These are phyloP conservation scores for Fusarium temperatum DNA, from an alignment of 2,329 filamentous ascomycete genomes.

Conservation along the genomic window DNA sequence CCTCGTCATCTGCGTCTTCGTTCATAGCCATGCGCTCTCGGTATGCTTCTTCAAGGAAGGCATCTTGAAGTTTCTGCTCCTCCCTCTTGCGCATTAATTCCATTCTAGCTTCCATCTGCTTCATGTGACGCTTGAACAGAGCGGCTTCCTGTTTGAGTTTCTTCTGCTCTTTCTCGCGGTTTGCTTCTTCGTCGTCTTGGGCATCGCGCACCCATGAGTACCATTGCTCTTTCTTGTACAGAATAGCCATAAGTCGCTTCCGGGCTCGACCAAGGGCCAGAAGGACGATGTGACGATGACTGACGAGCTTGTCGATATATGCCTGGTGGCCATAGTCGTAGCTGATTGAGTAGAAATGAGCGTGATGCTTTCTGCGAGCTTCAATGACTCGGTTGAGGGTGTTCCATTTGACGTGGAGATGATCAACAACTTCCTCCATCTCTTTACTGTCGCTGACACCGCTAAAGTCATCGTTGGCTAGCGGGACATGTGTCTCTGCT, in stretches of 20 bases:
- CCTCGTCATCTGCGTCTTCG: conserved; percentile 28
- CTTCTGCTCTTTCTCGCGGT: conserved; percentile 42
- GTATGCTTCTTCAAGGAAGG: conserved; percentile 42
- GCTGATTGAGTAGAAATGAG: conserved; percentile 38
- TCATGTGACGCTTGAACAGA: conserved; percentile 40
- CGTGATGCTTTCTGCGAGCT: conserved; percentile 38
- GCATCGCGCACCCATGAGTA: conserved; percentile 38
- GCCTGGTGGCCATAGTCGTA: conserved; percentile 40
- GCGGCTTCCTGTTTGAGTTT: conserved; percentile 43
- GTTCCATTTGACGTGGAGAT: conserved; percentile 37
- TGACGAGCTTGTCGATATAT: conserved; percentile 42
- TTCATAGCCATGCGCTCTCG: conserved; percentile 33
- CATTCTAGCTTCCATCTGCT: conserved; percentile 36
- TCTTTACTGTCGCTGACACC: conserved; percentile 8
- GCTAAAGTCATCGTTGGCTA: conserved; percentile 38
- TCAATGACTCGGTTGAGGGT: conserved; percentile 38
- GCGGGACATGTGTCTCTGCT: conserved; percentile 5
- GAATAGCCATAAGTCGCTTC: conserved; percentile 28
- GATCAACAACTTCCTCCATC: conserved; percentile 25
- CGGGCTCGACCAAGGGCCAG: conserved; percentile 26
- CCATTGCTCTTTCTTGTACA: conserved; percentile 40
- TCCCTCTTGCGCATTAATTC: conserved; percentile 34
- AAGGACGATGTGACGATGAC: conserved; percentile 27
- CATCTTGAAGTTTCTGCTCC: conserved; percentile 41
- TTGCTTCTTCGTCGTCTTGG: conserved; percentile 38